Base-by-base conservation (phyloP, 2,329 filamentous ascomycete species). In the Fusarium hostae region DNA sequence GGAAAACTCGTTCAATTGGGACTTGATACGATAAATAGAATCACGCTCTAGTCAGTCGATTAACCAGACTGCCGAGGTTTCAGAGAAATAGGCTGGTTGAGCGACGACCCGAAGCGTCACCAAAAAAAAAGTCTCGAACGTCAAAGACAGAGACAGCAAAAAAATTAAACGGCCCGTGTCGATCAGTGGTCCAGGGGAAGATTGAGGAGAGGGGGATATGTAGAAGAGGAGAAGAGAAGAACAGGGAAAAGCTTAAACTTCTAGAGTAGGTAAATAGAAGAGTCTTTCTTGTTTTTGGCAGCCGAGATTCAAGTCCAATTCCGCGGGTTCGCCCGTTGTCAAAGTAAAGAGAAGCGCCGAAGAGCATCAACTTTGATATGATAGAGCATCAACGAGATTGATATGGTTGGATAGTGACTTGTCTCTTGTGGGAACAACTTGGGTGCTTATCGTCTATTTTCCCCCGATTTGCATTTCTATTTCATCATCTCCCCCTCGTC, bases 21-120 rank as follows among this genome's bases (percentile, higher is more conserved):
- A 28, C 26, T 16, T 12, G 28, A 34, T 44, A 47, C 22, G 30
- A 56, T 26, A 22, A 18, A 47, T 18, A 34, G 43, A 35, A 20
- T 18, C 30, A 32, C 34, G 32, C 51, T 54, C 34, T 55, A 30
- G 41, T 45, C 20, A 15, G 52, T 32, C 39, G 22, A 32, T 45
- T 12, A 18, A 24, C 13, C 34, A 39, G 48, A 16, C 24, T 32
- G 15, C 39, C 35, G 52, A 56, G 37, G 26, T 59, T 44, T 37
- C 47, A 50, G 35, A 44, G 52, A 45, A 34, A 54, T 41, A 68
- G 39, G 51, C 34, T 56, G 51, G 51, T 58, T 55, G 48, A 58
- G 66, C 74, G 73, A 76, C 74, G 73, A 72, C 72, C 74, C 74
- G 73, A 66, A 66, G 51, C 61, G 61, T 56, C 62, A 39, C 63